Conservation (phyloP, 768 basidiomycete genomes). For the Krasilnikovozyma curviuscula region DNA sequence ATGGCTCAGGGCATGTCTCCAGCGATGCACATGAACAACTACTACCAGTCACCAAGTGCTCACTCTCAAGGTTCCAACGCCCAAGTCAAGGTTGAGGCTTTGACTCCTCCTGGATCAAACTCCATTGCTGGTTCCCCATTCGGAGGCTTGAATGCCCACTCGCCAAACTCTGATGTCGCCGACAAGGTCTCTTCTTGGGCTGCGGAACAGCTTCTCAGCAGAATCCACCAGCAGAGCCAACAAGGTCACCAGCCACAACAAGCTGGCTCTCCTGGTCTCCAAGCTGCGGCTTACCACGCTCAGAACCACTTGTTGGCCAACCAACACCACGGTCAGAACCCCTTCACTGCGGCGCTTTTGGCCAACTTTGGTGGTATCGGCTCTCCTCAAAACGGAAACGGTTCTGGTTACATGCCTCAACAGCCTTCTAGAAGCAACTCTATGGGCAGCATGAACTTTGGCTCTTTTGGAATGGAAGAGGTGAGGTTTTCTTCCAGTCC, state of each 20-base stretch:
- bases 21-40: too few relatives aligned
- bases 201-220: constrained; percentile 4
- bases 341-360: constrained; percentile 1
- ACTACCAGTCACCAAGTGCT: neutral
- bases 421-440: too few relatives aligned
- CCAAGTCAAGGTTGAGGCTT: neutral
- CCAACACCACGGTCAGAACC: constrained; percentile 8
- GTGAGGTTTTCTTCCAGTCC: too few relatives aligned
- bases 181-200: constrained; percentile 10
- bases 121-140: neutral
- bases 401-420: too few relatives aligned
- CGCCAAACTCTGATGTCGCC: neutral
- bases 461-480: too few relatives aligned
- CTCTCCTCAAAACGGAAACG: too few relatives aligned
- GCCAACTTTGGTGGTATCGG: constrained; percentile 4
- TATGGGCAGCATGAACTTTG: too few relatives aligned
- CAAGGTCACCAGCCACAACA: constrained; percentile 1
- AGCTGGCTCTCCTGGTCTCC: neutral
- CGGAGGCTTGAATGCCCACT: neutral
- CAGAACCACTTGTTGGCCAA: neutral
- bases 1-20: too few relatives aligned
- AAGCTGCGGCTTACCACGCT: too few relatives aligned
- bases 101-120: neutral
- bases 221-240: constrained; percentile 8
- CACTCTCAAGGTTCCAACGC: neutral